phyloP scores from a whole-genome alignment of 345 rosid species.

The Brassica carinata region DNA sequence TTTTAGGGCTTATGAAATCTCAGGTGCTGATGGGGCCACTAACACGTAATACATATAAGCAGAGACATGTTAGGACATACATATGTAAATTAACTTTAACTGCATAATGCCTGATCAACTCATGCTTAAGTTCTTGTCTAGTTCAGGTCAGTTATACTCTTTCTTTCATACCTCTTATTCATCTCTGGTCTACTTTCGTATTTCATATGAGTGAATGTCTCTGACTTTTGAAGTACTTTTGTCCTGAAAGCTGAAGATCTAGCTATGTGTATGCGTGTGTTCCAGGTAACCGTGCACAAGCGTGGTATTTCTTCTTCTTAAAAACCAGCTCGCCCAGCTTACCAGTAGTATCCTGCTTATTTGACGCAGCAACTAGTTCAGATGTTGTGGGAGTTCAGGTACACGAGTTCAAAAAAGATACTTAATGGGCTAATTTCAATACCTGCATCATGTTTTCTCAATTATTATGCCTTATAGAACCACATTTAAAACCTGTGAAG shows the following conservation, averaged over 20 bases:
- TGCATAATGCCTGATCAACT: background rate
- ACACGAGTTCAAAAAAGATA: background rate
- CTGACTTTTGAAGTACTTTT: background rate
- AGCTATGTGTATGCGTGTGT: background rate
- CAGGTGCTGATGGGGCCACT: background rate
- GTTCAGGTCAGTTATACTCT: background rate
- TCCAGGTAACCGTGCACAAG: background rate
- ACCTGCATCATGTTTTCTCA: background rate
- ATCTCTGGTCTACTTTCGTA: background rate
- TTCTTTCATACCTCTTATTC: background rate
- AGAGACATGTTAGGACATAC: background rate
- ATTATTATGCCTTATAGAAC: background rate
- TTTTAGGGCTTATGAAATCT: too few relatives aligned
- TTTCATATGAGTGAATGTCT: background rate
- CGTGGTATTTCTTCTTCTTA: too few relatives aligned
- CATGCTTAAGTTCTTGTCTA: background rate
- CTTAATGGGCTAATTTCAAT: background rate
- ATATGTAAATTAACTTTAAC: too few relatives aligned
- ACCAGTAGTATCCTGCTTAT: too few relatives aligned
- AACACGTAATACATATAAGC: background rate
- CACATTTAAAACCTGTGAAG: background rate
- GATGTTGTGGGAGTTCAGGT: background rate
- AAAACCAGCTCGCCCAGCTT: too few relatives aligned
- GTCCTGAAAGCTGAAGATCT: background rate
- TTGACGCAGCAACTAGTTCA: background rate